These are phyloP conservation scores for Taphrina betulina DNA, from an alignment of 1,139 yeast species.

Conservation along the genomic window DNA sequence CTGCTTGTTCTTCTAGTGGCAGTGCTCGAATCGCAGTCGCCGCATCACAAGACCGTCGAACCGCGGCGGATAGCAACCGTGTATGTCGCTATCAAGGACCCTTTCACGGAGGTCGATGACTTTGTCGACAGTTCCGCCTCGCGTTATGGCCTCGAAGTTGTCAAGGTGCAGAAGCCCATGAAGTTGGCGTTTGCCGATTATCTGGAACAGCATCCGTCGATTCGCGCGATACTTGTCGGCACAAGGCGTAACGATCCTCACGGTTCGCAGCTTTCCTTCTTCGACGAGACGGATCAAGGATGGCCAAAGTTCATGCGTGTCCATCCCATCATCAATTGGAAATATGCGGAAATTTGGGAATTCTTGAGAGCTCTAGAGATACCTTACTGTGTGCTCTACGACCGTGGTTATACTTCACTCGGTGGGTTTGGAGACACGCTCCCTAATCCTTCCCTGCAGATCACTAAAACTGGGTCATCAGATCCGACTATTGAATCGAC, in stretches of 20 bases:
- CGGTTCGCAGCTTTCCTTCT: slow-evolving; percentile 54
- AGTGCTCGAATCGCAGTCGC: slow-evolving; percentile 46
- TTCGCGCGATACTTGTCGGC: slow-evolving; percentile 73
- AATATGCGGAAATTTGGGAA: slow-evolving; percentile 73
- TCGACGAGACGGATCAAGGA: slow-evolving; percentile 72
- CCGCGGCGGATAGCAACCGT: slow-evolving; percentile 50
- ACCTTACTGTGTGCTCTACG: slow-evolving; percentile 69
- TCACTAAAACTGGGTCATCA: too few relatives aligned
- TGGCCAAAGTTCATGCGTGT: slow-evolving; percentile 84
- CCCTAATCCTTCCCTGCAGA: slow-evolving; percentile 59
- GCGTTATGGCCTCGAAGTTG: slow-evolving; percentile 43
- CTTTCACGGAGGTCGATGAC: slow-evolving; percentile 61
- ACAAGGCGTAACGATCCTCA: slow-evolving; percentile 79
- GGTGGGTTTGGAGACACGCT: slow-evolving; percentile 71
- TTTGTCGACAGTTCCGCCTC: slow-evolving; percentile 46
- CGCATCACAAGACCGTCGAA: slow-evolving; percentile 35
- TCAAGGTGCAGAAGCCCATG: slow-evolving; percentile 48
- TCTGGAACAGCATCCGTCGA: slow-evolving; percentile 49
- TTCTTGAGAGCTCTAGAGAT: slow-evolving; percentile 54
- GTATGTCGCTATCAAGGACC: slow-evolving; percentile 66
- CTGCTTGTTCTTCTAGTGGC: slow-evolving; percentile 63
- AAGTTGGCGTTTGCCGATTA: slow-evolving; percentile 66
- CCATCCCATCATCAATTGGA: slow-evolving; percentile 83
- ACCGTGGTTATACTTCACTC: slow-evolving; percentile 73
- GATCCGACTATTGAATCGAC: slow-evolving; percentile 36